A percentile compares a stretch with the other conserved stretches of the same genome.
These are phyloP conservation scores for Sophora flavescens DNA, from an alignment of 306 rosid species.

Conservation along the genomic window DNA sequence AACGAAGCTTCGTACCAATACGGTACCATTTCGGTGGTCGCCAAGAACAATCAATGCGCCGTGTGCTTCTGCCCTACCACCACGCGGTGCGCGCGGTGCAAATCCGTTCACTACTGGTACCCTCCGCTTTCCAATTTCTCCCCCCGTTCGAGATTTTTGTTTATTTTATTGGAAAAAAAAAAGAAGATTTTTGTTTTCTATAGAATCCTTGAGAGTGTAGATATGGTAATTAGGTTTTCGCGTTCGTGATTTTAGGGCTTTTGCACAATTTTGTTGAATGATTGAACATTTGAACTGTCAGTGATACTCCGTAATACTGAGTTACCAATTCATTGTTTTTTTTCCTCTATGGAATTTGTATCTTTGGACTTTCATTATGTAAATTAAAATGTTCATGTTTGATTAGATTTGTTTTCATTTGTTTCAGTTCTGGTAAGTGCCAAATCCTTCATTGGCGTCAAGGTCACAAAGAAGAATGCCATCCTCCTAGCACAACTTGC, in stretches of 20 bases:
- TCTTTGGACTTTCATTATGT: background rate
- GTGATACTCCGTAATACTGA: background rate
- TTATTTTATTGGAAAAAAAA: background rate
- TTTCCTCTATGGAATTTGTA: background rate
- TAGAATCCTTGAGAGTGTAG: background rate
- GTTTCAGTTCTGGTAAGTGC: constrained; percentile 85
- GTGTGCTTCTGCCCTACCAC: constrained; percentile 81
- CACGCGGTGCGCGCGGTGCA: constrained; percentile 78
- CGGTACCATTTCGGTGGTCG: constrained; percentile 21
- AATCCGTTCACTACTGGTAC: constrained; percentile 85
- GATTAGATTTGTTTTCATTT: constrained; percentile 25
- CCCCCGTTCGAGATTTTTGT: background rate
- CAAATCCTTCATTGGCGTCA: constrained; percentile 90
- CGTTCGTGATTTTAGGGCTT: too few relatives aligned
- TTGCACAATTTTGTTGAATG: constrained; percentile 18
- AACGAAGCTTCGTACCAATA: constrained; percentile 58
- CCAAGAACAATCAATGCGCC: constrained; percentile 58
- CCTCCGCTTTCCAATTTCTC: constrained; percentile 1
- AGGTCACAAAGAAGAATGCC: constrained; percentile 87
- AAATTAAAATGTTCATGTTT: background rate
- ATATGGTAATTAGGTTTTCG: too few relatives aligned
- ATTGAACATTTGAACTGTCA: background rate
- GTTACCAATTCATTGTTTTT: constrained; percentile 6
- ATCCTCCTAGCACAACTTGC: constrained; percentile 53
- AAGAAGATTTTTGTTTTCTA: background rate